Evolutionary conservation across 352 stramenopile genomes (phyloP).

Genomic region (Globisporangium ultimum): DNA sequence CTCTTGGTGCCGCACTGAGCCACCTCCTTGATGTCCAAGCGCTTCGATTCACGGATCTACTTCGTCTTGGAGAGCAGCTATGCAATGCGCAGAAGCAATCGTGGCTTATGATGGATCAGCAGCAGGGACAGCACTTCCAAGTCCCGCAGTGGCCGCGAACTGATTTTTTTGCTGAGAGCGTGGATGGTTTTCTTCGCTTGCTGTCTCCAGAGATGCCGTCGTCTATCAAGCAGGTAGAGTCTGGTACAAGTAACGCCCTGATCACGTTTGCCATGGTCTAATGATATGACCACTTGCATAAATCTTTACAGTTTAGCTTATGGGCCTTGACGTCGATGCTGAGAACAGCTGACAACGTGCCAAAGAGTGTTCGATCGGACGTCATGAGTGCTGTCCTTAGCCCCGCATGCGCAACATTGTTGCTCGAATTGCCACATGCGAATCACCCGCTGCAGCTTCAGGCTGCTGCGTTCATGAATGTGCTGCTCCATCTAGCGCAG

Average conservation of each 20-base stretch:
- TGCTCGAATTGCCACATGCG: constrained; percentile 38
- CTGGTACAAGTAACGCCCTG: no score
- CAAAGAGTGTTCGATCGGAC: constrained; percentile 12
- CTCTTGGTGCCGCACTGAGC: constrained; percentile 30
- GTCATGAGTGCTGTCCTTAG: constrained; percentile 36
- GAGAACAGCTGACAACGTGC: constrained; percentile 22
- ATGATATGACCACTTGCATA: not conserved
- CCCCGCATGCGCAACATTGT: constrained; percentile 25
- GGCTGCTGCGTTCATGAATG: constrained; percentile 41
- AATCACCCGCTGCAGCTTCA: constrained; percentile 33
- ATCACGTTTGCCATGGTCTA: not conserved
- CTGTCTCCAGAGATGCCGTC: constrained; percentile 56
- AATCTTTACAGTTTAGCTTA: constrained; percentile 26
- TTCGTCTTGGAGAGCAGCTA: constrained; percentile 42
- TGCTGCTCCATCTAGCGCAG: constrained; percentile 41
- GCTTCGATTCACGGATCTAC: constrained; percentile 40
- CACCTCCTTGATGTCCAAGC: constrained; percentile 34
- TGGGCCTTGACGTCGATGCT: constrained; percentile 34
- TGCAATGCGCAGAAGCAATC: constrained; percentile 26
- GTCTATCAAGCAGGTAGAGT: constrained; percentile 34
- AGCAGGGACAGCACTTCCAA: constrained; percentile 4
- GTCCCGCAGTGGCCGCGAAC: not conserved
- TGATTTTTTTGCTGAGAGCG: not conserved
- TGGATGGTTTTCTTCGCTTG: constrained; percentile 31
- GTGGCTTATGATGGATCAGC: constrained; percentile 7